Evolutionary conservation across 768 basidiomycete genomes (phyloP), one percentile per base, ranked within the genome.

Genomic region (Russula foetens): DNA sequence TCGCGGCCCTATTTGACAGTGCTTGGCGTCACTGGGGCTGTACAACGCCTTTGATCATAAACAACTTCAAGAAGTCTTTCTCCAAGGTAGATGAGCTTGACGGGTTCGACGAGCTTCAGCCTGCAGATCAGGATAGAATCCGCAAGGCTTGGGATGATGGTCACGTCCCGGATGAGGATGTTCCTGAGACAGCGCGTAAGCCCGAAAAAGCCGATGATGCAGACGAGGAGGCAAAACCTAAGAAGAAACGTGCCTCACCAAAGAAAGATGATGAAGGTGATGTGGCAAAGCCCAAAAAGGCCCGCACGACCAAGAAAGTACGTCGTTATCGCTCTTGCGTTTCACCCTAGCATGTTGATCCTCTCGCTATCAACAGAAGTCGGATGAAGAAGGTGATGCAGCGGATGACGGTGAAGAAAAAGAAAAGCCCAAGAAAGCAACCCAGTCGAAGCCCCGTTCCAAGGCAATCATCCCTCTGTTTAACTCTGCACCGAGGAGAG

Each of bases 21-120:
- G 71, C 78, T 35, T 96, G 90, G 90, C 84, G 91, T 63, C 93
- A 96, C 69, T 96, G 92, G 92, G 92, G 92, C 21, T 95, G 93
- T 69, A 79, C 81, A 7, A 92, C 92, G 0, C 46, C 77, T 21
- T 83, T 80, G 67, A 82, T 93, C 51, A 67, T 96, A 33, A 69
- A 68, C 23, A 94, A 92, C 69, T 76, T 90, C 72, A 88, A 92
- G 74, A 76, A 76, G 14, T 71, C 75, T 3, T 79, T 88, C 63
- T 75, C 77, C 1, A 76, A 76, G 5, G 76, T 83, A 0, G 77
- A 80, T 11, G 91, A 94, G 0, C 75, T 96, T 39, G 94, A 98
- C 69, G 94, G 94, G 21, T 96, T 80, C 71, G 90, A 92, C 21
- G 86, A 85, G 0, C 78, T 93, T 48, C 74, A 68, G 0, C 73